Base-by-base conservation (phyloP, 2,329 filamentous ascomycete species). In the Xylaria hypoxylon region DNA sequence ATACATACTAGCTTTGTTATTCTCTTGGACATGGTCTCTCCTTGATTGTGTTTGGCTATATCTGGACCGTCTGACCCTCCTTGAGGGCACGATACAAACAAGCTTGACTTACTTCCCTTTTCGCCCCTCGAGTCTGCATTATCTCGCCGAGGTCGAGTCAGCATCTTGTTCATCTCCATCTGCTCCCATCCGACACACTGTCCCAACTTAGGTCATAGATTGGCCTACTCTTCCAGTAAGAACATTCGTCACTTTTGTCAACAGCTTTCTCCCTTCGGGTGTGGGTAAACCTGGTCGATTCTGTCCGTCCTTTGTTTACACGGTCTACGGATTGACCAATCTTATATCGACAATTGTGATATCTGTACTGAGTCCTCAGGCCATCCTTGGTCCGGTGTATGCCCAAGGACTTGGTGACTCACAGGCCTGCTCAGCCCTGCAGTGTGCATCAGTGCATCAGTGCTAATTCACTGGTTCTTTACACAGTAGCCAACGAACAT, bases 391-490 rank as follows among this genome's bases (percentile, higher is more conserved):
- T 66, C 74, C 72, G 74, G 75, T 70, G 70, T 74, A 67, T 45
- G 45, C 40, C 38, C 66, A 64, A 71, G 71, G 70, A 68, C 68
- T 73, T 66, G 72, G 74, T 78, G 76, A 78, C 76, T 78, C 76
- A 77, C 68, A 74, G 65, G 66, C 68, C 68, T 69, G 55, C 66
- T 70, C 64, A 73, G 69, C 70, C 74, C 65, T 71, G 67, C 69
- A 68, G 65, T 75, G 73, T 70, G 73, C 72, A 72, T 65, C 65
- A 69, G 73, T 70, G 73, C 72, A 72, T 65, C 65, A 69, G 72
- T 75, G 72, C 75, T 77, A 76, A 77, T 72, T 59, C 56, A 72
- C 65, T 65, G 67, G 64, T 68, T 74, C 66, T 70, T 64, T 68
- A 72, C 68, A 72, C 70, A 76, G 73, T 72, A 73, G 56, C 59